Conservation (phyloP, 768 basidiomycete genomes). For the Boletus rubroflammeus region DNA sequence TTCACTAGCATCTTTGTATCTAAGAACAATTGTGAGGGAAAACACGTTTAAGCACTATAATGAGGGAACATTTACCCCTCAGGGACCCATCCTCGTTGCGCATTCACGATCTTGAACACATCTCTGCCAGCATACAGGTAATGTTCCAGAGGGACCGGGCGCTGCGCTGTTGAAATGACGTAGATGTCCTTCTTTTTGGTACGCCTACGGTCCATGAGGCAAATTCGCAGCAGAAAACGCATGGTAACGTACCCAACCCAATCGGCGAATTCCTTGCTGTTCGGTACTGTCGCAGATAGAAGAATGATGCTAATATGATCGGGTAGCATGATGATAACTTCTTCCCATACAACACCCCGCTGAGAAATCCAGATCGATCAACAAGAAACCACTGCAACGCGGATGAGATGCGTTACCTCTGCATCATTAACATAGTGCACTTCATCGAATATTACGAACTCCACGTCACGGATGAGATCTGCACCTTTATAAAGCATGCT, state of each 20-base stretch:
- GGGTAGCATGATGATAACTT: conserved; percentile 99
- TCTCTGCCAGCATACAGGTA: conserved; percentile 94
- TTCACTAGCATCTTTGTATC: conserved; percentile 89
- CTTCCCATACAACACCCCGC: conserved; percentile 99
- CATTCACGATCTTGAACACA: conserved; percentile 88
- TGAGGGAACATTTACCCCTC: conserved; percentile 54
- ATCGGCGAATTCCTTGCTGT: conserved; percentile 96
- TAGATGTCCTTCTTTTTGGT: conserved; percentile 99
- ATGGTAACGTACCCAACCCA: conserved; percentile 86
- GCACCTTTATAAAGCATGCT: conserved; percentile 99
- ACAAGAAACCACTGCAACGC: not conserved
- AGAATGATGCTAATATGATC: conserved; percentile 98
- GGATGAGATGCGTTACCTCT: conserved; percentile 56
- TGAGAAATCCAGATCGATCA: conserved; percentile 34
- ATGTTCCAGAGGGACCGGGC: conserved; percentile 96
- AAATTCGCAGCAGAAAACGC: not conserved
- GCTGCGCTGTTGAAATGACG: conserved; percentile 93
- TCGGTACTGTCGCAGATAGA: conserved; percentile 95
- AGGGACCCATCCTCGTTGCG: conserved; percentile 66
- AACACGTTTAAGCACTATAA: not conserved
- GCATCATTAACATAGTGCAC: conserved; percentile 99
- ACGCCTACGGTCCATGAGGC: conserved; percentile 50
- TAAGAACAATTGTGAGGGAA: conserved; percentile 28
- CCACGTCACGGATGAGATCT: conserved; percentile 96
- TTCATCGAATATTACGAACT: conserved; percentile 99